phyloP scores from a whole-genome alignment of 768 basidiomycete species.

The Mycena venus region DNA sequence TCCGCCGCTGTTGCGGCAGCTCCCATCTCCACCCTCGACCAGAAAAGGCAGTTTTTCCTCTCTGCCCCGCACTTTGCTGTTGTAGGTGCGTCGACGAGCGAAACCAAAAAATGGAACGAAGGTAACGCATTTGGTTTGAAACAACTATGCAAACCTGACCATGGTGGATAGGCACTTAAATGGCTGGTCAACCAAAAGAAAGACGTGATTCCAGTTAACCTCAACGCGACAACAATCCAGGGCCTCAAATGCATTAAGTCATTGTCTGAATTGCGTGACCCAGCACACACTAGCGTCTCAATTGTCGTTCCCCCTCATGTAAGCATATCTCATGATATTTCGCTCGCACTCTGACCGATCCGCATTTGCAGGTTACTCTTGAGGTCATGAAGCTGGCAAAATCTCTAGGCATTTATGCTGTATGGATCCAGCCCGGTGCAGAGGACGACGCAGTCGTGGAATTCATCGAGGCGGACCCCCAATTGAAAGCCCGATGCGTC shows the following conservation, averaged over 20 bases:
- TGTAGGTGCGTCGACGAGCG: slow-evolving; percentile 68
- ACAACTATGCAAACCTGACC: background rate
- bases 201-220: slow-evolving; percentile 66
- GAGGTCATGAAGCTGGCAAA: slow-evolving; percentile 62
- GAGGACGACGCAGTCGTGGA: slow-evolving; percentile 58
- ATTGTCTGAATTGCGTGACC: slow-evolving; percentile 57
- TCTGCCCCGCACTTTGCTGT: slow-evolving; percentile 64
- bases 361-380: slow-evolving; percentile 58
- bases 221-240: slow-evolving; percentile 57
- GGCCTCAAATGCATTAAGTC: slow-evolving; percentile 55
- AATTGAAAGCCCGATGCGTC: slow-evolving; percentile 14
- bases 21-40: slow-evolving; percentile 11
- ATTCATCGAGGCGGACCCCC: slow-evolving; percentile 61
- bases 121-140: background rate
- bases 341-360: background rate
- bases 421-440: slow-evolving; percentile 80
- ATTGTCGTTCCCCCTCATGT: slow-evolving; percentile 68
- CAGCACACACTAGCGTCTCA: slow-evolving; percentile 63
- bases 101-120: slow-evolving; percentile 51
- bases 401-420: slow-evolving; percentile 57
- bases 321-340: background rate
- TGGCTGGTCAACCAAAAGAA: slow-evolving; percentile 64
- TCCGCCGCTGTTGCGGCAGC: background rate
- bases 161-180: slow-evolving; percentile 56
- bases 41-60: slow-evolving; percentile 49